Percentiles rank a stretch among this genome's conserved stretches.
Conservation (phyloP, 2,329 filamentous ascomycete species). For the Periconia macrospinosa region DNA sequence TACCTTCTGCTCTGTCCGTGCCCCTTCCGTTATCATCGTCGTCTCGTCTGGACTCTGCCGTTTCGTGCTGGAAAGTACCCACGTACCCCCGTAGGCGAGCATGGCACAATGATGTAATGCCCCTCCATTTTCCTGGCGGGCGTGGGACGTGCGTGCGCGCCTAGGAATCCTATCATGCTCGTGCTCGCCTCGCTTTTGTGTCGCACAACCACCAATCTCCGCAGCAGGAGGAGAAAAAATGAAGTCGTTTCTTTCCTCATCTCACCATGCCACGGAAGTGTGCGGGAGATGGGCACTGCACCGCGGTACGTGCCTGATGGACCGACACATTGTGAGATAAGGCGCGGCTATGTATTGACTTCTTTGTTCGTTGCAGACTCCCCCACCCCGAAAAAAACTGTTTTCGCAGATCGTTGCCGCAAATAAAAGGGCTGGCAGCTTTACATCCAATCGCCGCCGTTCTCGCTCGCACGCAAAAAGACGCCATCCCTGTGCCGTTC, state of each 20-base stretch:
- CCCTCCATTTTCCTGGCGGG: background rate
- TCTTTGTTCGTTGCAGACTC: constrained; percentile 8
- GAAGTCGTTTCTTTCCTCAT: background rate
- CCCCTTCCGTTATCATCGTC: too few species aligned
- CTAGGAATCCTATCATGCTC: background rate
- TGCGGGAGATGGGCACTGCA: constrained; percentile 8
- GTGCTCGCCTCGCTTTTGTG: background rate
- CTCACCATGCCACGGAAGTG: background rate
- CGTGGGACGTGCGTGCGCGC: background rate
- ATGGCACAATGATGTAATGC: background rate
- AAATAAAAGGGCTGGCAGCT: constrained; percentile 27
- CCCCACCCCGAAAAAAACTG: constrained; percentile 18
- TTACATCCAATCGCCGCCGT: constrained; percentile 20
- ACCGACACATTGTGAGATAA: background rate
- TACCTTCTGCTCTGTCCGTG: too few species aligned
- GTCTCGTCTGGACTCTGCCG: too few species aligned
- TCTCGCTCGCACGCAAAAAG: background rate
- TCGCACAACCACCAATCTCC: background rate
- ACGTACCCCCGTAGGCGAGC: too few species aligned
- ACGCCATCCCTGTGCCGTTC: background rate
- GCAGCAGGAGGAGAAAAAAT: background rate
- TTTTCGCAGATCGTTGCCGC: constrained; percentile 21
- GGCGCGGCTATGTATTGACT: constrained; percentile 5
- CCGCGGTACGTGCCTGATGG: constrained; percentile 13
- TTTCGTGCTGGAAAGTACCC: too few species aligned